Conservation (phyloP, 257 asterid genomes). For the Eucommia ulmoides region DNA sequence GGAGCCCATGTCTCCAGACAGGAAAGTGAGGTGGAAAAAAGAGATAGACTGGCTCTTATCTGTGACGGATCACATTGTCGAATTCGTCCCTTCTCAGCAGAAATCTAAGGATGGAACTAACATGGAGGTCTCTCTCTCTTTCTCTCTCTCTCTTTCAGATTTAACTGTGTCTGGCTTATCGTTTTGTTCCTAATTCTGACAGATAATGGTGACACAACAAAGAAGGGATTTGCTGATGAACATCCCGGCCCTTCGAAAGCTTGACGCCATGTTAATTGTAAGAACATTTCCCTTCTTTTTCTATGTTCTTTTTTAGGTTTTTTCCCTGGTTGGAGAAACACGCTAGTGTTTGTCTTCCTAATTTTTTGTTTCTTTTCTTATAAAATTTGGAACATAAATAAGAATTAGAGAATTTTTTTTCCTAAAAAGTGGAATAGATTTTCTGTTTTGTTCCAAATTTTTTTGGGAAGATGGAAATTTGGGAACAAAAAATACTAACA, state of each 20-base stretch:
- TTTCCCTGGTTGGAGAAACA: no score
- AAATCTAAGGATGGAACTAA: constrained; percentile 51
- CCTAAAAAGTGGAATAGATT: no score
- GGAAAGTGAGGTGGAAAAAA: constrained; percentile 69
- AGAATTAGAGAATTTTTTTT: no score
- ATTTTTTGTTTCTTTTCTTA: no score
- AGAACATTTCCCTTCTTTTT: constrained; percentile 12
- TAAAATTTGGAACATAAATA: no score
- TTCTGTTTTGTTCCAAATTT: no score
- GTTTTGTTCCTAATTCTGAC: constrained; percentile 3
- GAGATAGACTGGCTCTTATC: constrained; percentile 78
- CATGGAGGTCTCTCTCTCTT: constrained; percentile 52
- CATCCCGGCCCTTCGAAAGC: constrained; percentile 73
- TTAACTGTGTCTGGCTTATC: neutral
- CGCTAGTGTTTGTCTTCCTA: no score
- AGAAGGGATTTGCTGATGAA: constrained; percentile 54
- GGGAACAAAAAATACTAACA: no score
- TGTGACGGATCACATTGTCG: constrained; percentile 76
- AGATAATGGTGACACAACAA: constrained; percentile 82
- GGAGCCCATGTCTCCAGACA: constrained; percentile 67
- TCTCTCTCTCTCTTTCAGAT: neutral
- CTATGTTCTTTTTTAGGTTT: neutral
- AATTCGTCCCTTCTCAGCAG: constrained; percentile 74
- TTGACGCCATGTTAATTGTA: constrained; percentile 67
- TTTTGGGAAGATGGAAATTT: no score